A percentile compares a stretch with the other conserved stretches of the same genome.
Evolutionary conservation across 2,329 filamentous ascomycete species (phyloP).

Genomic region (Paecilomyces dactylethromorphus): DNA sequence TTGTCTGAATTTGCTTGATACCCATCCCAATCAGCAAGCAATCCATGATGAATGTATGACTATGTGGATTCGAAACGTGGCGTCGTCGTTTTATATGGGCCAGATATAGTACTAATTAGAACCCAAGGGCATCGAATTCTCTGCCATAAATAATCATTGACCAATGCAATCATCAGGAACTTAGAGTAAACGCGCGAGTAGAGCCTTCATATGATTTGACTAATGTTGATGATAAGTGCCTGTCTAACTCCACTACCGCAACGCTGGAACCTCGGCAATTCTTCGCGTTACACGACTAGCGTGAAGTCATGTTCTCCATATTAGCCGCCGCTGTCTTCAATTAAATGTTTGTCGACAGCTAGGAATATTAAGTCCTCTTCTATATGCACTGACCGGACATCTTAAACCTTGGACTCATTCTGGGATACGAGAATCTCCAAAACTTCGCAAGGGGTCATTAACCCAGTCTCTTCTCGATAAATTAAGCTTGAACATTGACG

Average conservation of each 20-base stretch:
- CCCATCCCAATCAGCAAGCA: not conserved
- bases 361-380: not conserved
- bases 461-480: too few relatives aligned
- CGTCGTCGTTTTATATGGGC: not conserved
- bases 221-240: not conserved
- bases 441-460: not conserved
- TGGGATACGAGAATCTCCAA: too few relatives aligned
- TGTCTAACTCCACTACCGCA: not conserved
- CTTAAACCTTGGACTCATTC: not conserved
- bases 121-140: not conserved
- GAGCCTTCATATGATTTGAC: not conserved
- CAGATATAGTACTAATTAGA: not conserved
- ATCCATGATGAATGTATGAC: not conserved
- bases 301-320: not conserved
- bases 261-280: not conserved
- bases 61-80: not conserved
- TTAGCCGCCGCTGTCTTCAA: not conserved
- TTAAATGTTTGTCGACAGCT: not conserved
- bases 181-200: not conserved
- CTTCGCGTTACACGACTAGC: not conserved
- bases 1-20: not conserved
- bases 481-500: too few relatives aligned
- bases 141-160: not conserved
- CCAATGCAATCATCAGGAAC: not conserved
- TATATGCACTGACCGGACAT: not conserved